Evolutionary conservation across 257 asterid species (phyloP), one percentile per base, ranked within the genome.

Genomic region (Ehretia macrophylla): DNA sequence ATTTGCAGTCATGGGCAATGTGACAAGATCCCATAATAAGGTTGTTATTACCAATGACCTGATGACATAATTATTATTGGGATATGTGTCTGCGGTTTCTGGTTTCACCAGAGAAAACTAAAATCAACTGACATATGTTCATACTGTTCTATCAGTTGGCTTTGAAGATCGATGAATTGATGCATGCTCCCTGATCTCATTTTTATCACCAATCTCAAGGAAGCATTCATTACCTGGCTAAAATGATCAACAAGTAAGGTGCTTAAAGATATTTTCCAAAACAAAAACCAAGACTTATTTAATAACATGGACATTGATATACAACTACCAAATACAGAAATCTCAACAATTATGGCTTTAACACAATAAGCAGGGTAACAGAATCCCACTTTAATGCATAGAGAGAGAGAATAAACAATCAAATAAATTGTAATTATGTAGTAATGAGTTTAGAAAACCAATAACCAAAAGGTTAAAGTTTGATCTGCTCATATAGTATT

Each of bases 21-120:
- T 92, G 97, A 69, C 97, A 92, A 58, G 90, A 85, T 63, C 98
- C 95, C 97, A 92, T 88, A 37, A 92, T 88, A 68, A 88, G 95
- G 79, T 92, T 92, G 79, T 69, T 77, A 70, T 81, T 78, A 10
- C 97, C 99, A 59, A 92, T 83, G 35, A 88, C 82, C 99, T 92
- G 85, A 61, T 65, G 40, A 62, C 19, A 64, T 11, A 63, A 17
- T 21, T 16, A 61, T 38, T 54, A 19, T 42, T 27, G 27, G 37
- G 35, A 51, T 51, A 51, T 51, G 22, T 35, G 22, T 19, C 37
- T 32, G 13, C 42, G 1, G 54, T 51, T 57, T 58, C 60, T 51
- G 48, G 38, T 19, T 50, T 39, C 16, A 56, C 37, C 52, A 50
- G 56, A 64, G 17, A 63, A 23, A 49, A 59, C 56, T 64, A 44